Percentiles rank a stretch among this genome's conserved stretches.
These are phyloP conservation scores for Pyricularia sp. DNA, from an alignment of 2,329 filamentous ascomycete genomes.

Conservation along the genomic window DNA sequence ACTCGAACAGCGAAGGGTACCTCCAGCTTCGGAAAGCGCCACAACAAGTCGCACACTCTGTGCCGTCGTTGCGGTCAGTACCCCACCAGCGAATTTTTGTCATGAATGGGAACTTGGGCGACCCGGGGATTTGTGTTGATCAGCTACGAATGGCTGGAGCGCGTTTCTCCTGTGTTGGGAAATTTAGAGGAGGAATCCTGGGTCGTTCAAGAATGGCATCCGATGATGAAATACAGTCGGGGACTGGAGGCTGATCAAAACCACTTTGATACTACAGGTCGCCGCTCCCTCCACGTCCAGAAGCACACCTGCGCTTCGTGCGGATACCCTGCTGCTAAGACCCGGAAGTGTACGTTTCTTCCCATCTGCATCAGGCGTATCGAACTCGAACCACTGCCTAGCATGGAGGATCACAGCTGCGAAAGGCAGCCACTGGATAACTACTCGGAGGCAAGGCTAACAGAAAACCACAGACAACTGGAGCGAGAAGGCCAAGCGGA, in stretches of 20 bases:
- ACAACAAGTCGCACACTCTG: constrained; percentile 97
- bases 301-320: constrained; percentile 95
- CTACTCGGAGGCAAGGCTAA: neutral
- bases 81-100: constrained; percentile 10
- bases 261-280: constrained; percentile 45
- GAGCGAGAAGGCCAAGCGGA: constrained; percentile 99
- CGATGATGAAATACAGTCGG: neutral
- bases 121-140: neutral
- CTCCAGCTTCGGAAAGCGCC: constrained; percentile 48
- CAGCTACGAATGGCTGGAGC: neutral
- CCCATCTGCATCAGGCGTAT: neutral
- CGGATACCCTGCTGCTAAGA: constrained; percentile 96
- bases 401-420: neutral
- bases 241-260: constrained; percentile 14
- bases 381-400: neutral
- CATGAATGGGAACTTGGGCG: neutral
- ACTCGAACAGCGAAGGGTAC: constrained; percentile 42
- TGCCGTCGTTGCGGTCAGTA: constrained; percentile 96
- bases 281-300: constrained; percentile 97
- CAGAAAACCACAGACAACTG: constrained; percentile 73
- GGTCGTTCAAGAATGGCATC: neutral
- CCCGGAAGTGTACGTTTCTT: constrained; percentile 83
- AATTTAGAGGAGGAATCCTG: constrained; percentile 1
- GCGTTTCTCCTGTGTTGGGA: neutral
- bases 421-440: constrained; percentile 8